Evolutionary conservation across 2,329 filamentous ascomycete genomes (phyloP), one percentile per base, ranked within the genome.

Genomic region (Paecilomyces sp.): DNA sequence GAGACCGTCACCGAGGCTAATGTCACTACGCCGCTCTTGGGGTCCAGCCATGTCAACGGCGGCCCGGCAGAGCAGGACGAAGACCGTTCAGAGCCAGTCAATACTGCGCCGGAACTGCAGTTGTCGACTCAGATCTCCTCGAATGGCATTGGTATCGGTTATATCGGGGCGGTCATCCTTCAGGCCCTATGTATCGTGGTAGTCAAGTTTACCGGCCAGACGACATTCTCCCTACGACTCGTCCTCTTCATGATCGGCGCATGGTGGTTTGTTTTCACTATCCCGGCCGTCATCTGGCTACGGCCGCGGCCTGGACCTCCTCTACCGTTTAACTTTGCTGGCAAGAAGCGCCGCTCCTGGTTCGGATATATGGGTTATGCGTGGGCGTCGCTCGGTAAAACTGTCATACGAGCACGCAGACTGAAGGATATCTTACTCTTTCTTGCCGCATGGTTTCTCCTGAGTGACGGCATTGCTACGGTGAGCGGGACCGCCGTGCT

Each of bases 201-300:
- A 50, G 83, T 97, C 2, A 81, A 92, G 47, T 76, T 80, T 1
- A 85, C 90, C 71, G 83, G 85, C 41, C 92, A 91, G 61, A 89
- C 90, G 3, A 92, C 89, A 0, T 92, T 92, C 79, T 90, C 91
- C 0, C 86, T 97, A 54, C 87, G 92, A 3, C 81, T 97, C 3
- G 93, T 94, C 0, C 82, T 99, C 9, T 92, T 95, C 73, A 77
- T 92, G 60, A 87, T 97, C 57, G 94, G 94, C 34, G 74, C 86
- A 30, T 99, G 94, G 94, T 99, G 94, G 94, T 86, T 92, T 53
- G 61, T 89, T 34, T 97, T 99, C 72, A 95, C 91, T 3, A 86
- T 97, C 58, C 94, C 94, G 0, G 87, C 91, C 0, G 91, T 90
- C 1, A 75, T 95, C 67, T 97, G 92, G 89, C 81, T 99, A 31